Evolutionary conservation across 768 basidiomycete genomes (phyloP).

Genomic region (Cantharellus cinnabarinus): DNA sequence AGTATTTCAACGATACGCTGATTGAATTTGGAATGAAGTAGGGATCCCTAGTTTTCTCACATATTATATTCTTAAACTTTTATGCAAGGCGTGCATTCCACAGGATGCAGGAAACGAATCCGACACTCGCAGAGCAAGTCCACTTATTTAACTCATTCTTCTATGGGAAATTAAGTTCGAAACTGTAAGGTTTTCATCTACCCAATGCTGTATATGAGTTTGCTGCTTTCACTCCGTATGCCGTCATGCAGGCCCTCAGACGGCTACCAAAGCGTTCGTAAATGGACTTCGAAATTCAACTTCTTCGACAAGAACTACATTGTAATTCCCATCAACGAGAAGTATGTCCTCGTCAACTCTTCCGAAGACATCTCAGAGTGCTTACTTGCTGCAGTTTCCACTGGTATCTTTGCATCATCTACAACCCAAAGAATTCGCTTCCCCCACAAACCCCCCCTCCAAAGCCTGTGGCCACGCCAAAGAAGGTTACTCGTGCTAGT

Average conservation of each 20-base stretch:
- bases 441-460: conserved; percentile 15
- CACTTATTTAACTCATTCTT: conserved; percentile 97
- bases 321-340: conserved; percentile 90
- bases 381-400: conserved; percentile 38
- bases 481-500: too few relatives aligned
- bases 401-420: conserved; percentile 94
- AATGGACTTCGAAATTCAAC: conserved; percentile 84
- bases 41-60: conserved; percentile 12
- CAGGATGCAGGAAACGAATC: conserved; percentile 32
- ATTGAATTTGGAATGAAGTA: conserved; percentile 94
- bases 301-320: conserved; percentile 84
- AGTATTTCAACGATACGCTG: conserved; percentile 88
- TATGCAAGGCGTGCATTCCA: conserved; percentile 44
- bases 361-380: not conserved
- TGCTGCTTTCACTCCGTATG: not conserved
- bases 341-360: conserved; percentile 29
- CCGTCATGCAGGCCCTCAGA: conserved; percentile 24
- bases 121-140: conserved; percentile 46
- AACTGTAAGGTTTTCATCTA: conserved; percentile 23
- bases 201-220: not conserved
- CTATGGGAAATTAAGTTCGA: conserved; percentile 77
- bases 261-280: conserved; percentile 68
- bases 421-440: conserved; percentile 47
- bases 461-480: not conserved
- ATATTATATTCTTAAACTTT: not conserved